Evolutionary conservation across 169 alveolate species (phyloP).

Genomic region (Babesia ovata): DNA sequence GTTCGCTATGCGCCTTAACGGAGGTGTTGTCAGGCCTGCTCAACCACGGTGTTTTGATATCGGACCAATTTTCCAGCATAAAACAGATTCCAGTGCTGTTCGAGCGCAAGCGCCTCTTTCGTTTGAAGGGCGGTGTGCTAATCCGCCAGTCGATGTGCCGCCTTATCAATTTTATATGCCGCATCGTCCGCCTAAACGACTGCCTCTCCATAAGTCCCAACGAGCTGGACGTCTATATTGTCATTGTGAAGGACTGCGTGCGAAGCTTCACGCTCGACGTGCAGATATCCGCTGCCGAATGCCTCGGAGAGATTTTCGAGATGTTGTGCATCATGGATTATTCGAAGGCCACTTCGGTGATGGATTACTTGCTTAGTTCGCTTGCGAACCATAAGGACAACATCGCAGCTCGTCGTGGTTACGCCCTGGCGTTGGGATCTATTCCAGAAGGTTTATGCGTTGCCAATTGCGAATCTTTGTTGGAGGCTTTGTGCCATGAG

Average conservation of each 20-base stretch:
- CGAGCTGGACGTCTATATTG: conserved; percentile 32
- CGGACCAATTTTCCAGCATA: conserved; percentile 18
- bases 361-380: conserved; percentile 15
- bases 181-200: background rate
- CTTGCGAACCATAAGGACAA: conserved; percentile 22
- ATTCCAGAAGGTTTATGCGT: background rate
- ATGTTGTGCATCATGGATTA: background rate
- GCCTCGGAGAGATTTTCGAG: conserved; percentile 17
- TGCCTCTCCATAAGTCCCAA: background rate
- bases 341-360: background rate
- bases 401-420: conserved; percentile 53
- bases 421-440: conserved; percentile 46
- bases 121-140: conserved; percentile 30
- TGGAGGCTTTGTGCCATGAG: conserved; percentile 34
- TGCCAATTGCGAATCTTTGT: background rate
- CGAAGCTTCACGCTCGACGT: conserved; percentile 48
- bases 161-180: conserved; percentile 29
- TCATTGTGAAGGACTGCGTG: conserved; percentile 48
- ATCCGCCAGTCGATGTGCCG: conserved; percentile 55
- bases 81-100: conserved; percentile 42
- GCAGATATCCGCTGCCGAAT: conserved; percentile 60
- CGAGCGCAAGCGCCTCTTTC: conserved; percentile 41
- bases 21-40: conserved; percentile 17
- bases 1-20: conserved; percentile 47
- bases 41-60: conserved; percentile 1